phyloP scores from a whole-genome alignment of 2,329 filamentous ascomycete species.

The Fusarium sp. region DNA sequence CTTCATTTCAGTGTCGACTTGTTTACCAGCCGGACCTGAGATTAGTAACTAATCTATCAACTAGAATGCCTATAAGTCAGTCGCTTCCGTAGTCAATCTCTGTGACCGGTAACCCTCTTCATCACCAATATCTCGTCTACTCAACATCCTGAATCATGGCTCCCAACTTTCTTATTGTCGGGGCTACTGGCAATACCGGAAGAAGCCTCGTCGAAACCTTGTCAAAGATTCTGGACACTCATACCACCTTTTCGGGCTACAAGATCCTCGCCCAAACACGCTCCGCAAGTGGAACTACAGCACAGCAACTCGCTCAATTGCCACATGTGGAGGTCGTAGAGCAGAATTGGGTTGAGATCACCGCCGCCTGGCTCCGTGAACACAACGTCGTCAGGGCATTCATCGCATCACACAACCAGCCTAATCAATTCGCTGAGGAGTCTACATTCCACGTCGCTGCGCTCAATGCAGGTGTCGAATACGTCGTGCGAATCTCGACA shows the following conservation, averaged over 20 bases:
- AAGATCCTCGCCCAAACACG: neutral
- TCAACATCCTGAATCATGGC: neutral
- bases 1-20: rapidly evolving
- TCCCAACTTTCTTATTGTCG: neutral
- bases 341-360: neutral
- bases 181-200: neutral
- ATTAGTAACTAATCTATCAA: neutral
- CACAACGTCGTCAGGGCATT: neutral
- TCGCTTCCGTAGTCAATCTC: neutral
- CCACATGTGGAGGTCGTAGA: neutral
- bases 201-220: neutral
- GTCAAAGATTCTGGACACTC: neutral
- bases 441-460: neutral
- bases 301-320: neutral
- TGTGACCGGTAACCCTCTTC: neutral
- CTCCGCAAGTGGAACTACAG: neutral
- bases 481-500: neutral
- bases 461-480: rapidly evolving
- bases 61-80: neutral
- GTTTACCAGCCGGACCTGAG: neutral
- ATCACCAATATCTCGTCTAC: neutral
- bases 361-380: neutral
- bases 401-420: neutral
- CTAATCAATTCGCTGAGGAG: neutral
- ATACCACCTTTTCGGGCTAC: rapidly evolving